phyloP scores from a whole-genome alignment of 257 asterid species.

The Solanum etuberosum region DNA sequence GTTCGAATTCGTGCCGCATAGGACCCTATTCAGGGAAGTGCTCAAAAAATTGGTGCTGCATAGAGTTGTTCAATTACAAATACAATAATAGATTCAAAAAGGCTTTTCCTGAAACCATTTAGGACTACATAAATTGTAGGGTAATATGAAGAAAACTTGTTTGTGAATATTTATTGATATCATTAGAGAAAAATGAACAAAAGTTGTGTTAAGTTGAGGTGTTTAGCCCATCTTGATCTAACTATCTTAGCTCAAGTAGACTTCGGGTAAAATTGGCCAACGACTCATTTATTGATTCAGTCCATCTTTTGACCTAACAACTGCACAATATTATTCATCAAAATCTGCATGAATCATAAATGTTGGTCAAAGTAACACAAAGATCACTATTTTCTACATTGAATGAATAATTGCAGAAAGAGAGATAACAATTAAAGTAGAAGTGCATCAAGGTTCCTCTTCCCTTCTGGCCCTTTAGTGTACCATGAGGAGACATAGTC shows the following conservation, averaged over 20 bases:
- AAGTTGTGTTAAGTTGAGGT: not conserved
- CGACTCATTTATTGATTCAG: not conserved
- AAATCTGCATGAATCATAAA: not conserved
- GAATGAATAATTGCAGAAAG: not conserved
- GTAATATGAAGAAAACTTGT: not conserved
- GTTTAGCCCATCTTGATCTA: not conserved
- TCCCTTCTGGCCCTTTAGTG: conserved; percentile 83
- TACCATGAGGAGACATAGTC: conserved; percentile 84
- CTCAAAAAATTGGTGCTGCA: not conserved
- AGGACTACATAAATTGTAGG: not conserved
- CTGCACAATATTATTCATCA: not conserved
- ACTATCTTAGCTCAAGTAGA: not conserved
- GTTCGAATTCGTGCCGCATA: too few species aligned
- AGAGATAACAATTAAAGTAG: conserved; percentile 9
- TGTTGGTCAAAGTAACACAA: not conserved
- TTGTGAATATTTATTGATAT: not conserved
- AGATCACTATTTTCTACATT: not conserved
- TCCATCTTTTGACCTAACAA: not conserved
- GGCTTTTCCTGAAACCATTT: not conserved
- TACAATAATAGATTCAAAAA: not conserved
- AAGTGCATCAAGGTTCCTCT: conserved; percentile 74
- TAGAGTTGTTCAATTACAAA: not conserved
- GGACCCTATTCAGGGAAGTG: not conserved
- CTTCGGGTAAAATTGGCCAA: not conserved
- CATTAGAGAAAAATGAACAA: not conserved